Percentiles rank a stretch among this genome's conserved stretches.
These are phyloP conservation scores for Maudiozyma humilis DNA, from an alignment of 1,139 yeast species.

Conservation along the genomic window DNA sequence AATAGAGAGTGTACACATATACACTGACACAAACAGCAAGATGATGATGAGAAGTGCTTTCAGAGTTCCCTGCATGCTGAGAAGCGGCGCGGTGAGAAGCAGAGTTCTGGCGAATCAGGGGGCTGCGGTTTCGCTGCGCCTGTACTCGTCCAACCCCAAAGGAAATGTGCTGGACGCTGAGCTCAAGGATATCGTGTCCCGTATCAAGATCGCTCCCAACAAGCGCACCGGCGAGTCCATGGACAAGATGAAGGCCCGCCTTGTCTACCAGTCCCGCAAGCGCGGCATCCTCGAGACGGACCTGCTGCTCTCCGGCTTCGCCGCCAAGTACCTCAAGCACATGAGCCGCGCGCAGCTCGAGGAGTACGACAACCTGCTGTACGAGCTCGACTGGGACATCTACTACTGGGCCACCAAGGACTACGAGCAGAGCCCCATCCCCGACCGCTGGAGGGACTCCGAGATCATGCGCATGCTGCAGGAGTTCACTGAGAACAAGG, in stretches of 20 bases:
- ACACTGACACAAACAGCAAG: too few species aligned
- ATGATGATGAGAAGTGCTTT: too few species aligned
- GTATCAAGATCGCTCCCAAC: constrained; percentile 63
- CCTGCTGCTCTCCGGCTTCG: constrained; percentile 73
- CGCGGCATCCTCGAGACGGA: constrained; percentile 95
- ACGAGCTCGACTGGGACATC: constrained; percentile 97
- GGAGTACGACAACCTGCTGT: constrained; percentile 78
- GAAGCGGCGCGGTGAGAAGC: too few species aligned
- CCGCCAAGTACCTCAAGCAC: constrained; percentile 55
- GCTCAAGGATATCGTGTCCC: constrained; percentile 18
- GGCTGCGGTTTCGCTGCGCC: background rate
- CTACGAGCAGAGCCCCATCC: constrained; percentile 72
- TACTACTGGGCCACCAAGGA: constrained; percentile 95
- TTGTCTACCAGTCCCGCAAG: constrained; percentile 85
- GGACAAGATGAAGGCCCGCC: constrained; percentile 73
- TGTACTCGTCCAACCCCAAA: constrained; percentile 1
- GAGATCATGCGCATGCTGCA: constrained; percentile 59
- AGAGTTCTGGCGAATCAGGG: background rate
- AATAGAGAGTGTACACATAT: too few species aligned
- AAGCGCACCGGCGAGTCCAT: constrained; percentile 66
- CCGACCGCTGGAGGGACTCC: constrained; percentile 73
- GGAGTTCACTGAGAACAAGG: constrained; percentile 65
- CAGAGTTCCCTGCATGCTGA: too few species aligned
- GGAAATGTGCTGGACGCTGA: constrained; percentile 5
- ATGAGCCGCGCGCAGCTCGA: constrained; percentile 63